Evolutionary conservation across 495 filamentous ascomycete genomes (phyloP).

Genomic region (Endocarpon pusillum): DNA sequence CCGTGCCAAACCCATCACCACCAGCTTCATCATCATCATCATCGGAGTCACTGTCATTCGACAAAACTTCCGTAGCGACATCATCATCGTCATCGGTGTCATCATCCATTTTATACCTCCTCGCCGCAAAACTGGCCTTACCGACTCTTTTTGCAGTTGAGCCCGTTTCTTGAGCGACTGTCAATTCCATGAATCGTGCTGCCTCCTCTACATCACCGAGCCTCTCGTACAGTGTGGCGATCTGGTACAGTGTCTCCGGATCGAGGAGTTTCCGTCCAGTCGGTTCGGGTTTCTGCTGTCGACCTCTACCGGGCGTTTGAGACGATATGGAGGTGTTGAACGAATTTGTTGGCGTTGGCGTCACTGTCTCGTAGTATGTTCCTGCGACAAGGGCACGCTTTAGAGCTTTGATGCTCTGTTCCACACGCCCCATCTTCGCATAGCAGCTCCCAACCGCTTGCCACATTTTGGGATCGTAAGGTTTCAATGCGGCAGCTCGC

Average conservation of each 20-base stretch:
- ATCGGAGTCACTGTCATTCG: slow-evolving; percentile 22
- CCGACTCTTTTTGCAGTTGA: too few species aligned
- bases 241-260: slow-evolving; percentile 76
- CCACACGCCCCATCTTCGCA: slow-evolving; percentile 63
- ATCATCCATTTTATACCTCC: slow-evolving; percentile 16
- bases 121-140: slow-evolving; percentile 12
- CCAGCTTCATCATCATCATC: slow-evolving; percentile 34
- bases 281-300: slow-evolving; percentile 5
- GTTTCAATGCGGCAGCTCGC: slow-evolving; percentile 72
- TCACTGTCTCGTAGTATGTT: slow-evolving; percentile 46
- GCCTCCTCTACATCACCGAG: slow-evolving; percentile 60
- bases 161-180: slow-evolving; percentile 62
- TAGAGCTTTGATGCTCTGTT: slow-evolving; percentile 81
- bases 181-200: slow-evolving; percentile 85
- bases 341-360: slow-evolving; percentile 5
- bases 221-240: slow-evolving; percentile 75
- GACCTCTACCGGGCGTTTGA: slow-evolving; percentile 1
- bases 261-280: slow-evolving; percentile 46
- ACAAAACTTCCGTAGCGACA: slow-evolving; percentile 11
- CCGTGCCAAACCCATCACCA: slow-evolving; percentile 37
- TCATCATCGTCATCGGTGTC: slow-evolving; percentile 17
- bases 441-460: slow-evolving; percentile 85
- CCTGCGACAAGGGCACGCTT: slow-evolving; percentile 81
- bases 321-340: slow-evolving; percentile 12
- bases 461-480: slow-evolving; percentile 98